Conservation (phyloP, 345 rosid genomes). For the Boechera stricta region DNA sequence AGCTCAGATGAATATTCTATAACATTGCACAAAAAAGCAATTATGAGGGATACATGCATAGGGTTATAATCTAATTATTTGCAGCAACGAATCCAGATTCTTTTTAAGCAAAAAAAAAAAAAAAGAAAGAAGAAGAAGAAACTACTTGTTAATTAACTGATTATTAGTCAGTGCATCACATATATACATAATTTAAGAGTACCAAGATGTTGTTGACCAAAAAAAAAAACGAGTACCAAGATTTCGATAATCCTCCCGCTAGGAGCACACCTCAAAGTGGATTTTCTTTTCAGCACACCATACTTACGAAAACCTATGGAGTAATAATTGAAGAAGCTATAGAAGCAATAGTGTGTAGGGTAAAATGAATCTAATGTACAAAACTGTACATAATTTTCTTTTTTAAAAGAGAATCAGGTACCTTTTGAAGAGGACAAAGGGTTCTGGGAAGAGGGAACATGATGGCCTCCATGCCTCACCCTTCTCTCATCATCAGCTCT, state of each 20-base stretch:
- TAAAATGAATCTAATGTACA: slow-evolving; percentile 35
- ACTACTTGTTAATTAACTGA: slow-evolving; percentile 13
- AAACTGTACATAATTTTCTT: slow-evolving; percentile 23
- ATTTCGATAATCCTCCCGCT: slow-evolving; percentile 46
- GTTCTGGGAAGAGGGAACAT: slow-evolving; percentile 76
- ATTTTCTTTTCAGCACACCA: too few relatives aligned
- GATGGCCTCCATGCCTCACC: slow-evolving; percentile 78
- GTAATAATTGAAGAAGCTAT: slow-evolving; percentile 3
- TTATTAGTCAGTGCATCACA: slow-evolving; percentile 24
- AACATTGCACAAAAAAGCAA: slow-evolving; percentile 25
- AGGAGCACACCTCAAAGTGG: slow-evolving; percentile 35
- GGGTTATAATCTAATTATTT: slow-evolving; percentile 29
- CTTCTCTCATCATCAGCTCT: slow-evolving; percentile 47
- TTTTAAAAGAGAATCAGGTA: slow-evolving; percentile 10
- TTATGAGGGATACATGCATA: slow-evolving; percentile 32
- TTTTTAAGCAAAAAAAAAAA: neutral
- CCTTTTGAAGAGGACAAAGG: slow-evolving; percentile 55
- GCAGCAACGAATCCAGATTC: slow-evolving; percentile 20
- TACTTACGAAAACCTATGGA: too few relatives aligned
- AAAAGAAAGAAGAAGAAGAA: neutral
- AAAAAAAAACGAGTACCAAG: slow-evolving; percentile 50
- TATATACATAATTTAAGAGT: slow-evolving; percentile 42
- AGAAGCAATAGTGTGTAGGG: slow-evolving; percentile 16
- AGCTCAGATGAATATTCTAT: slow-evolving; percentile 30
- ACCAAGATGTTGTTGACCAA: slow-evolving; percentile 45